A percentile compares a stretch with the other conserved stretches of the same genome.
phyloP scores from a whole-genome alignment of 2,329 filamentous ascomycete genomes.

The Metarhizium guizhouense region DNA sequence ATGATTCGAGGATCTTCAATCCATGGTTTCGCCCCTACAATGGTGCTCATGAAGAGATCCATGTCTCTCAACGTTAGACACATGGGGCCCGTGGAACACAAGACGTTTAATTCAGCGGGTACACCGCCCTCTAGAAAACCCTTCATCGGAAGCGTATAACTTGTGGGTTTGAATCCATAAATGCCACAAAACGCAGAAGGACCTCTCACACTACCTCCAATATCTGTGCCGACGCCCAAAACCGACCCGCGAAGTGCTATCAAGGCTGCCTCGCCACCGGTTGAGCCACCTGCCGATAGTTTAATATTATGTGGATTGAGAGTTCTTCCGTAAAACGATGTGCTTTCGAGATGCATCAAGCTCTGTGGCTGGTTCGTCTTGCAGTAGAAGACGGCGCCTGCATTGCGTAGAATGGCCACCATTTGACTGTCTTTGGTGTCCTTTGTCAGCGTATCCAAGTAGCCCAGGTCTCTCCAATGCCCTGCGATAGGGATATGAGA shows the following conservation, averaged over 20 bases:
- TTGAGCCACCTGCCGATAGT: conserved; percentile 52
- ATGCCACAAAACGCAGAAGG: conserved; percentile 20
- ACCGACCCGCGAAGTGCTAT: conserved; percentile 28
- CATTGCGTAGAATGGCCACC: conserved; percentile 41
- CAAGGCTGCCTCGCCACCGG: conserved; percentile 43
- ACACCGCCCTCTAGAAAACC: conserved; percentile 15
- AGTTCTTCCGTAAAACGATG: conserved; percentile 49
- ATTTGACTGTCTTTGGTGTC: conserved; percentile 45
- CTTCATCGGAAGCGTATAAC: conserved; percentile 16
- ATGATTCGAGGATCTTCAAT: conserved; percentile 21
- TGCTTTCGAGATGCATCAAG: conserved; percentile 44
- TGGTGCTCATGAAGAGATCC: conserved; percentile 21
- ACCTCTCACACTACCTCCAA: conserved; percentile 25
- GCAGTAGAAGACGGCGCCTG: conserved; percentile 55
- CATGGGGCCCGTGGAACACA: conserved; percentile 25
- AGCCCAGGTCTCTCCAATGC: conserved; percentile 40
- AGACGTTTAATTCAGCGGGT: conserved; percentile 23
- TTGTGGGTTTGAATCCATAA: conserved; percentile 8
- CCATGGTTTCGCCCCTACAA: conserved; percentile 14
- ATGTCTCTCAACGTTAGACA: conserved; percentile 22
- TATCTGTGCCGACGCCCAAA: conserved; percentile 29
- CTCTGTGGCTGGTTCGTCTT: conserved; percentile 60
- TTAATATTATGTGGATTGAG: conserved; percentile 52
- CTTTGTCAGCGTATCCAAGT: conserved; percentile 39
- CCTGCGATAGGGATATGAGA: conserved; percentile 50